Evolutionary conservation across 176 grass and related monocot species (phyloP).

Genomic region (Chloris gayana): DNA sequence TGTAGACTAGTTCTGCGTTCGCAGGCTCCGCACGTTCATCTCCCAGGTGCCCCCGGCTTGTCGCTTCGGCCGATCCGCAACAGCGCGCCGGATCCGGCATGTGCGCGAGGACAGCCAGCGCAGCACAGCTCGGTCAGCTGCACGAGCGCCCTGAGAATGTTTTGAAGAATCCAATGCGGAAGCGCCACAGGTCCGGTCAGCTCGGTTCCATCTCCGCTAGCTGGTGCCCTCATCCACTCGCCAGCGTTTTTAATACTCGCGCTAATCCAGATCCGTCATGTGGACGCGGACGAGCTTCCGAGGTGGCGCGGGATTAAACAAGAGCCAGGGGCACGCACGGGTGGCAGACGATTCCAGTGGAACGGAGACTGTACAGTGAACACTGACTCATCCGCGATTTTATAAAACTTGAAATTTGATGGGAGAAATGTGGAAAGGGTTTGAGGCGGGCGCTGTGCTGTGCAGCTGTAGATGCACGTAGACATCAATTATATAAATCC

Average conservation of each 20-base stretch:
- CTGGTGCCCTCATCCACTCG: conserved; percentile 37
- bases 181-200: neutral
- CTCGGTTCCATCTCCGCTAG: neutral
- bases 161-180: conserved; percentile 53
- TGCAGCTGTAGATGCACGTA: neutral
- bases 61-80: conserved; percentile 2
- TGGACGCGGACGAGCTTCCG: neutral
- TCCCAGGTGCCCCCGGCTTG: conserved; percentile 17
- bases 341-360: neutral
- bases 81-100: conserved; percentile 4
- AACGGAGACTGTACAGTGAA: conserved; percentile 7
- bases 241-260: neutral
- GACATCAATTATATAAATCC: conserved; percentile 16
- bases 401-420: neutral
- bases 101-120: conserved; percentile 22
- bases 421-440: neutral
- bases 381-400: conserved; percentile 10
- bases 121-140: neutral
- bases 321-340: neutral
- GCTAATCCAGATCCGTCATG: conserved; percentile 11
- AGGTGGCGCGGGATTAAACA: neutral
- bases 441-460: neutral
- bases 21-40: neutral
- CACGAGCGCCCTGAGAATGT: conserved; percentile 38
- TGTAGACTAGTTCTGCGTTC: neutral